Evolutionary conservation across 2,329 filamentous ascomycete species (phyloP), one percentile per base, ranked within the genome.

Genomic region (Colletotrichum tabaci): DNA sequence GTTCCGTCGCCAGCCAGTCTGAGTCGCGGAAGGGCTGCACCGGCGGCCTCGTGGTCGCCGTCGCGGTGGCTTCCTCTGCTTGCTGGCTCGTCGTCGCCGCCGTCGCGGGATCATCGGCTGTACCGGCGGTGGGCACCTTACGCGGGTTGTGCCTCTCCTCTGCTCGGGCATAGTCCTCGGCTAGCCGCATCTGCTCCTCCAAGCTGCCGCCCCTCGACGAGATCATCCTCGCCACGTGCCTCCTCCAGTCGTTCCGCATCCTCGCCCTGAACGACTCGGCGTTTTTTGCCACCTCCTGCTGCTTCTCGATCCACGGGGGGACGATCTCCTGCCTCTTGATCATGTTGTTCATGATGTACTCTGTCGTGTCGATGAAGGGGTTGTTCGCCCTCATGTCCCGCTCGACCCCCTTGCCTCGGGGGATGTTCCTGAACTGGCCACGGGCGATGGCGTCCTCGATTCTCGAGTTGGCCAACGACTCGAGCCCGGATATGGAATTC

Each of bases 321-420:
- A 97, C 94, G 71, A 98, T 94, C 23, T 98, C 95, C 81, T 99
- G 96, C 70, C 93, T 92, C 83, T 98, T 94, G 74, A 99, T 98
- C 85, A 98, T 98, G 83, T 97, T 96, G 83, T 99, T 98, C 92
- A 98, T 93, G 77, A 98, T 94, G 80, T 98, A 98, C 82, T 98
- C 96, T 0, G 96, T 98, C 0, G 96, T 98, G 78, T 98, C 94
- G 68, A 98, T 90, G 77, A 97, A 98, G 0, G 96, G 95, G 75
- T 93, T 97, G 76, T 92, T 92, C 1, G 94, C 93, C 74, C 94
- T 91, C 61, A 93, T 85, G 76, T 98, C 95, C n/a, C 92, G 85
- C 80, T 95, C 90, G n/a, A 96, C 87, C 7, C 90, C 91, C 75
- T 92, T 92, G 0, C 96, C 96, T 2, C 95, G 88, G 9, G 90